phyloP scores from a whole-genome alignment of 2,329 filamentous ascomycete genomes.

The Zymoseptoria tritici region DNA sequence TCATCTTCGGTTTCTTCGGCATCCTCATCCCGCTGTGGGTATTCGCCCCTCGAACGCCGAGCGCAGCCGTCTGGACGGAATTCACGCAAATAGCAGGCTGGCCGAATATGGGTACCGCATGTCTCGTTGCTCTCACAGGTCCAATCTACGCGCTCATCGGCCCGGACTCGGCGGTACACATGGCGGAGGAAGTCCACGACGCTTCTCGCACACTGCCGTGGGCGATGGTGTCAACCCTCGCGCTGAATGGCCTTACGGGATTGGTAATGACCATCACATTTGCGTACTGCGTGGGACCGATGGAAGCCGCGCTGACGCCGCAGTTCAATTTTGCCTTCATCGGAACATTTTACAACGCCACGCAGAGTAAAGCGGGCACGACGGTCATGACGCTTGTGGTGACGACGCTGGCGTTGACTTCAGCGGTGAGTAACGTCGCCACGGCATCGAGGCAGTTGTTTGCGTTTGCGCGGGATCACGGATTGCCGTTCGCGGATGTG shows the following conservation, averaged over 20 bases:
- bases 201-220: constrained; percentile 28
- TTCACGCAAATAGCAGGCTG: constrained; percentile 18
- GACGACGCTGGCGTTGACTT: constrained; percentile 33
- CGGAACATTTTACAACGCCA: constrained; percentile 32
- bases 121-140: constrained; percentile 18
- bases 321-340: constrained; percentile 25
- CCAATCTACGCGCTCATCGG: constrained; percentile 19
- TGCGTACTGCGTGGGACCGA: constrained; percentile 30
- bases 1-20: constrained; percentile 27
- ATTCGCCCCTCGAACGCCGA: constrained; percentile 19
- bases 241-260: constrained; percentile 36
- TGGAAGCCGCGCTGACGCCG: constrained; percentile 23
- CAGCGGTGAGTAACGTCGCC: constrained; percentile 33
- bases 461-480: constrained; percentile 38
- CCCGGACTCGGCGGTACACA: constrained; percentile 18
- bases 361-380: constrained; percentile 28
- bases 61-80: constrained; percentile 19
- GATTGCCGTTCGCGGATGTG: constrained; percentile 32
- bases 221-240: constrained; percentile 35
- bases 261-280: constrained; percentile 37
- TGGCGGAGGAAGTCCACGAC: constrained; percentile 27
- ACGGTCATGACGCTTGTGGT: constrained; percentile 30
- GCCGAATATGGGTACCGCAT: constrained; percentile 23
- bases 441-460: constrained; percentile 37
- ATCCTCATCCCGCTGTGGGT: constrained; percentile 28